Base-by-base conservation (phyloP, 306 rosid species). In the Hylodesmum podocarpum region DNA sequence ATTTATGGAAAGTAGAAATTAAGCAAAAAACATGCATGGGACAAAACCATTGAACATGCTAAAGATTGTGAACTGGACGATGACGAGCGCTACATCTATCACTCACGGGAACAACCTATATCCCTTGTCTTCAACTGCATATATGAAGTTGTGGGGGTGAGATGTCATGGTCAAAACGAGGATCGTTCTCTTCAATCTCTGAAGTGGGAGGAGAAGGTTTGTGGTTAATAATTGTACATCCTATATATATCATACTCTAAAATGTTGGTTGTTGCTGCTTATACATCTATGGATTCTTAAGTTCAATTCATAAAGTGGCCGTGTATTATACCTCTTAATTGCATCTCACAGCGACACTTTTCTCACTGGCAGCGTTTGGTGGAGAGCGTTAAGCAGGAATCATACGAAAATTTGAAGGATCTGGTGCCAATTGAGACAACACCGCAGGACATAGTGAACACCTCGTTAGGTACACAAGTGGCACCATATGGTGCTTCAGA, bases 11-110 rank as follows among this genome's bases (percentile, higher is more conserved):
- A 84, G 72, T 77, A 93, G 98, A 76, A 59, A 8, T 80, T 88
- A 4, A 66, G 67, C 8, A 28, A 54, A 1, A 40, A 73, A 77
- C 21, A 78, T 12, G 53, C 8, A 5, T 88, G 90, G 97, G 47
- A 50, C 0, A 27, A 1, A 11, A 87, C 89, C 36, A 54, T 87
- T 66, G 62, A 49, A 3, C 92, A 91, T 39, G 97, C 96, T n/a
- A 27, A 34, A 54, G 3, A 62, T 25, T 82, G 88, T 75, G 36
- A 6, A 4, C 6, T 53, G 5, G 80, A 84, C 3, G 73, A 86
- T 11, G 39, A 15, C 33, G 39, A 29, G 14, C 43, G 43, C 47
- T 82, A 71, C 70, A 2, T 2, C 8, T 85, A 71, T 75, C 22
- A 15, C 8, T 1, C 10, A 39, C 6, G 44, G 34, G 51, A 66